Evolutionary conservation across 164 flowering plant genomes (phyloP).

Genomic region (grape (Vitis vinifera)): DNA sequence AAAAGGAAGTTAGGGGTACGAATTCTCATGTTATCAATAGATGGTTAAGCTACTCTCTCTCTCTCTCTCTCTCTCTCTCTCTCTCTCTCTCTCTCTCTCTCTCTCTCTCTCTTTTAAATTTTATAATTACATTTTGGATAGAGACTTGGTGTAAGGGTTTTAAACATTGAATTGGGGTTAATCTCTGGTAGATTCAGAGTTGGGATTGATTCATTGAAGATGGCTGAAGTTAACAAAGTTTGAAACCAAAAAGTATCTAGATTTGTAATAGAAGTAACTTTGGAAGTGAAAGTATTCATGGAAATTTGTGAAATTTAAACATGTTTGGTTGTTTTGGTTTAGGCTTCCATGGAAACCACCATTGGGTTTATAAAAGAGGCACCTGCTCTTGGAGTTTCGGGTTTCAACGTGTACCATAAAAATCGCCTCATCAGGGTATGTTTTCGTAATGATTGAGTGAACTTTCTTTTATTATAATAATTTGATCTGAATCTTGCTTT

Average conservation of each 20-base stretch:
- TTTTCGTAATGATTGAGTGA: neutral
- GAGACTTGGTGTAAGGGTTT: neutral
- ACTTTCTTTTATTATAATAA: neutral
- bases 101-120: no score
- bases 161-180: neutral
- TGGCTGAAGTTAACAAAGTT: neutral
- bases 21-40: neutral
- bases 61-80: no score
- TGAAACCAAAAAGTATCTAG: neutral
- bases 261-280: neutral
- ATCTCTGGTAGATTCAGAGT: neutral
- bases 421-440: slow-evolving; percentile 93
- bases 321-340: slow-evolving; percentile 3
- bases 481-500: neutral
- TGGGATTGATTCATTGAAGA: neutral
- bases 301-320: neutral
- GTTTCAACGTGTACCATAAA: slow-evolving; percentile 89
- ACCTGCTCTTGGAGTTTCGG: slow-evolving; percentile 52
- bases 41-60: neutral
- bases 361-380: slow-evolving; percentile 88
- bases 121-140: neutral
- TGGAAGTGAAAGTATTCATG: neutral
- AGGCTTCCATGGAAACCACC: slow-evolving; percentile 66
- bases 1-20: neutral
- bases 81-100: no score